Base-by-base conservation (phyloP, 2,329 filamentous ascomycete species). In the Camillea tinctor region DNA sequence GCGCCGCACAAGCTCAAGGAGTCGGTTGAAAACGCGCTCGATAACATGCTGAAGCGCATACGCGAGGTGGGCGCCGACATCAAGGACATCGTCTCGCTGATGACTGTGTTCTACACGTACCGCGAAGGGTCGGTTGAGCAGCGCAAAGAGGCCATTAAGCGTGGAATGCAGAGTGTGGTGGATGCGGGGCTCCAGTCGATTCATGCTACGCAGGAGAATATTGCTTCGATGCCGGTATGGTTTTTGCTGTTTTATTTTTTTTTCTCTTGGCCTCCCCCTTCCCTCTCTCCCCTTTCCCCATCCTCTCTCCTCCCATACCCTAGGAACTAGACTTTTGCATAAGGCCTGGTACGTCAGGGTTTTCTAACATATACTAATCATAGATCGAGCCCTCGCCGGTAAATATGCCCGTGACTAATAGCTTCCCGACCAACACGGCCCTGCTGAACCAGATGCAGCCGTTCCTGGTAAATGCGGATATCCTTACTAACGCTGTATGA, bases 21-120 rank as follows among this genome's bases (percentile, higher is more conserved):
- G 19, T 61, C 65, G 11, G 81, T 84, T 4, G 79, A 83, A 66
- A 80, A 77, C 58, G 75, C 79, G 2, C 65, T 84, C 15, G 78
- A 81, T 23, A 73, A 77, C 13, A 73, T 83, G 52, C 74, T 81
- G 44, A 73, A 71, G 21, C 67, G 74, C 36, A 71, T 75, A 50
- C 75, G 79, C 60, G 79, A 83, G 50, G 79, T 77, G 50, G 79
- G 79, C n/a, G 77, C 77, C 44, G 81, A 84, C 57, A 70, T 81
- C 21, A 75, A 82, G 68, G 82, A 84, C 56, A 76, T 84, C 11
- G 68, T 84, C 7, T 78, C 77, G 49, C 70, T 84, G n/a, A 73
- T 77, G 2, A 73, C 82, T 1, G 81, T 82, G 24, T 71, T 84
- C 54, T 73, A 80, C 60, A 79, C 76, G 9, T 81, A 81, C 26